Evolutionary conservation across 768 basidiomycete species (phyloP), one percentile per base, ranked within the genome.

Genomic region (Favolaschia claudopus): DNA sequence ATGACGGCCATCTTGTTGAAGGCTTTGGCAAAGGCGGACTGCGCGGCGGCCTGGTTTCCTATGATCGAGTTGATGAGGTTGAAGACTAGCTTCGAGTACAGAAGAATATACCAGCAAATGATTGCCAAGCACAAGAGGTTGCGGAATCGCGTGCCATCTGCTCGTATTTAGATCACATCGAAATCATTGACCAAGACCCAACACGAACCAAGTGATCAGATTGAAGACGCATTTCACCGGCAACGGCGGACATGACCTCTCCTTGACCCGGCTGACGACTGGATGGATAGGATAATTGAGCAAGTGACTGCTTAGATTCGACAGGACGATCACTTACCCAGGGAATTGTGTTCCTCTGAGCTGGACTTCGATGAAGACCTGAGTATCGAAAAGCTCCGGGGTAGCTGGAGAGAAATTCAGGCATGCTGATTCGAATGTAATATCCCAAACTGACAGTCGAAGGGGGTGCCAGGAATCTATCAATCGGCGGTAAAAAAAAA

Each of bases 41-140:
- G 37, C 64, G 69, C 60, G 50, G 56, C 61, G 32, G 47, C 14
- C 38, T 66, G 67, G 55, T 72, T 32, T 19, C 51, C 51, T 52
- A n/a, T n/a, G n/a, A n/a, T n/a, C n/a, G n/a, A n/a, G 19, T 43
- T 13, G 7, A 33, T n/a, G 20, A 13, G n/a, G 40, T 6, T 32
- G 29, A 1, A 36, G 19, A 13, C 22, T 22, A 9, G 13, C 20
- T 9, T 12, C 10, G 22, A 13, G 13, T 17, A 17, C 32, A 20
- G 20, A 15, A 19, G 6, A 19, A 32, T 12, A 28, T 54, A 63
- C 62, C 60, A 55, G 65, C 67, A 52, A 70, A 64, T 22, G 60
- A 58, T 56, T 70, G 69, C 69, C 69, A 70, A 28, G 57, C 48
- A 61, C 69, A 70, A 24, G 60, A 57, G 13, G 65, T 70, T 46